Evolutionary conservation across 331 rosid species (phyloP).

Genomic region (Quercus phellos): DNA sequence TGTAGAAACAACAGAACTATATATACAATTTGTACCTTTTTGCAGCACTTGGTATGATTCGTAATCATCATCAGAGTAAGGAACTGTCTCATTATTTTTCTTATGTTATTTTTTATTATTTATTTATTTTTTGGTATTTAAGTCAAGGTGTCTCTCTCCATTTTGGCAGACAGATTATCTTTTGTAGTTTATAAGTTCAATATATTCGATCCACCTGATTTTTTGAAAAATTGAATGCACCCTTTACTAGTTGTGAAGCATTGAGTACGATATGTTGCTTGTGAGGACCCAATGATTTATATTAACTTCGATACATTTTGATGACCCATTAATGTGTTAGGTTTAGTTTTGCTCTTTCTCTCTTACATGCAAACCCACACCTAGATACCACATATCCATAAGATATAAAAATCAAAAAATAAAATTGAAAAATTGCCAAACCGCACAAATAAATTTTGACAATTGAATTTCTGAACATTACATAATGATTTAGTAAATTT

Average conservation of each 20-base stretch:
- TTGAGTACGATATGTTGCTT: background rate
- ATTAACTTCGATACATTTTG: background rate
- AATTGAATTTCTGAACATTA: background rate
- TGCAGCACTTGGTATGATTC: background rate
- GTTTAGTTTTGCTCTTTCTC: background rate
- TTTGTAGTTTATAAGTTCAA: no score
- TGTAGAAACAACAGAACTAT: background rate
- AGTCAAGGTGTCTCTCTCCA: background rate
- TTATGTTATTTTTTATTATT: no score
- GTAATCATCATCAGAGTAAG: background rate
- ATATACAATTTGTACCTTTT: background rate
- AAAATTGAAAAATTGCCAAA: background rate
- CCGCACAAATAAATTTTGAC: background rate
- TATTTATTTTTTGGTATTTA: no score
- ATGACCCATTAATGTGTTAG: conserved; percentile 10
- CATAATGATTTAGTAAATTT: background rate
- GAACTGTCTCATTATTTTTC: no score
- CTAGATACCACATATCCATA: background rate
- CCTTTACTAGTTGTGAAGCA: background rate
- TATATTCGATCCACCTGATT: background rate
- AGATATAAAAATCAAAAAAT: background rate
- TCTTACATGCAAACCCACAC: background rate
- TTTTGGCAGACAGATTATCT: background rate
- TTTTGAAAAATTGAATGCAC: background rate
- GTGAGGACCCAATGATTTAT: background rate